Base-by-base conservation (phyloP, 2,329 filamentous ascomycete genomes). In the Alternaria gansuensis region DNA sequence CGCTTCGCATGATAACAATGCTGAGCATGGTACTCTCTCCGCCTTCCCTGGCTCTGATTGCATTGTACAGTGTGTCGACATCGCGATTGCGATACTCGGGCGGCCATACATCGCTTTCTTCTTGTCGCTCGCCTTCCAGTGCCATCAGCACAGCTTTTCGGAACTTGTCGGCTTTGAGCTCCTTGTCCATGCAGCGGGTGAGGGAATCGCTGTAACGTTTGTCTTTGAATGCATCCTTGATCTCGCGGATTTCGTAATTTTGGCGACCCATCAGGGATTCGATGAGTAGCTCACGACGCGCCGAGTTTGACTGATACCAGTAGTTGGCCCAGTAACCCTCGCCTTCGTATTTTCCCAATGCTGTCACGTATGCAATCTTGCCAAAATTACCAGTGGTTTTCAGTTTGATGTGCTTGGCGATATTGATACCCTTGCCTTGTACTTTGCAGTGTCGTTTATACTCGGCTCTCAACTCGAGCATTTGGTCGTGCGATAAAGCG, bases 241-340 rank as follows among this genome's bases (percentile, higher is more conserved):
- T 97, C 60, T 85, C 83, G 10, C 86, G 84, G 62, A 98, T 91
- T 73, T 98, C 95, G n/a, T 86, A 83, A 76, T 97, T 97, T 28
- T 88, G 88, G 5, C 93, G 87, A 0, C 95, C 95, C 88, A 97
- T 96, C 21, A 99, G 84, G 5, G 89, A 87, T 78, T 99, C 95
- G 69, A 98, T 97, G 52, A 99, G 85, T 34, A 99, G 83, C 77
- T 98, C 94, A 5, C 93, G 87, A 3, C 92, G 86, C 7, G 89
- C 91, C 70, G 89, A 91, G 77, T 94, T 90, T 36, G 89, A 89
- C 74, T 97, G 94, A 79, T 97, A 98, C 89, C 93, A 98, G 78
- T 92, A 97, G 77, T 97, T 98, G 59, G 94, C 93, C 93, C 95
- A 99, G 82, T 97, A 97, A 0, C 92, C 92, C 77, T 99, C 95